Base-by-base conservation (phyloP, 192 early-diverging fungal species). In the Powellomyces hirtus region DNA sequence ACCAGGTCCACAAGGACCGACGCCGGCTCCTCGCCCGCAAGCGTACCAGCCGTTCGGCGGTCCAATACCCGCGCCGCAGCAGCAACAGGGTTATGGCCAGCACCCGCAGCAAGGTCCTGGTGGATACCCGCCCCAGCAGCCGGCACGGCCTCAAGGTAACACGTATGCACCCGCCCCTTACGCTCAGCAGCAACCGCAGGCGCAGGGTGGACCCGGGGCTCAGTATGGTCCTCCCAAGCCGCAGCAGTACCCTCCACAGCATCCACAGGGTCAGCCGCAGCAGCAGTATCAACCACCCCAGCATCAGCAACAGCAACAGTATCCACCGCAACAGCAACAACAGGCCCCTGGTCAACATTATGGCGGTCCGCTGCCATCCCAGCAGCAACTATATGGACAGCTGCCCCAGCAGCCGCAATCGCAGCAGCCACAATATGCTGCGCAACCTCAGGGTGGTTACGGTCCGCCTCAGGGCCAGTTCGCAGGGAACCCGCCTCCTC, bases 221-320 rank as follows among this genome's bases (percentile, higher is more conserved):
- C 38, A 38, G 57, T 50, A 61, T 6, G 38, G 4, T 33, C 58
- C 38, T n/a, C 60, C 51, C 33, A 22, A 45, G 18, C 58, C 46
- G 36, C 77, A 76, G 29, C 53, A 64, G 22, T 40, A 59, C n/a
- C 63, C 52, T 0, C 75, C 59, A 36, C 74, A 40, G 62, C 73
- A 42, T 16, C 61, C 42, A 53, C 74, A 37, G 30, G 35, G 1
- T 2, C 66, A 18, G 31, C 20, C 51, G 26, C 10, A 50, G 14
- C 13, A 18, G 59, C 44, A 37, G 27, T 76, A 75, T 53, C 67
- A 66, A 42, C 76, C 51, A 55, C 73, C 79, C 30, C 75, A 79
- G n/a, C 36, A 14, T 20, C 63, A 22, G 26, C 62, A 68, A 27
- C 77, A 53, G 38, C 65, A 33, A 62, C 50, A 34, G 13, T 38